Evolutionary conservation across 257 asterid species (phyloP).

Genomic region (Fraxinus quadrangulata): DNA sequence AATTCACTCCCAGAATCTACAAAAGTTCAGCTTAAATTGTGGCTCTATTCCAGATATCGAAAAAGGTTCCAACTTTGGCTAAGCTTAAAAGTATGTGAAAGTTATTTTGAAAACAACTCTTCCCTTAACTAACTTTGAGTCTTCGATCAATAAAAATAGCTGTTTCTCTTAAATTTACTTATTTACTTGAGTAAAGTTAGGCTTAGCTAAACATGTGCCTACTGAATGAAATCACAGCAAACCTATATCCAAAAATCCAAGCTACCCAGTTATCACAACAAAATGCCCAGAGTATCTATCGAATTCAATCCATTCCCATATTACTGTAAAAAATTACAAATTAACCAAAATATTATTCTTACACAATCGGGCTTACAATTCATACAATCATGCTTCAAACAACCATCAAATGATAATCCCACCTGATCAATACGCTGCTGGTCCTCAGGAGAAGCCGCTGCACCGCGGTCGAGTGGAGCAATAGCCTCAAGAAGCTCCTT

Average conservation of each 20-base stretch:
- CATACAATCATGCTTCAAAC: background rate
- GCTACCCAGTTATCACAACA: background rate
- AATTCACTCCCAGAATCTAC: background rate
- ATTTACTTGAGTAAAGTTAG: background rate
- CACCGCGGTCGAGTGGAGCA: constrained; percentile 65
- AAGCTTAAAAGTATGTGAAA: too few relatives aligned
- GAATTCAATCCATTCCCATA: background rate
- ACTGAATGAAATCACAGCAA: background rate
- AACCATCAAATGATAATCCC: background rate
- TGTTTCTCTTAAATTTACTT: background rate
- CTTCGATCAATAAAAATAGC: background rate
- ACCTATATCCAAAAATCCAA: background rate
- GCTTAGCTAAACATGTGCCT: background rate
- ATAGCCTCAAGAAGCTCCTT: constrained; percentile 59
- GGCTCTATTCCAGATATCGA: background rate
- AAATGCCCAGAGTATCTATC: constrained; percentile 7
- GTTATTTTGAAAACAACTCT: too few relatives aligned
- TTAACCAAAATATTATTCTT: background rate
- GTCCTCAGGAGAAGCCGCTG: constrained; percentile 55
- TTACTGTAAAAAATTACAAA: background rate
- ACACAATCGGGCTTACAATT: background rate
- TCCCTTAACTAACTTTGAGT: too few relatives aligned
- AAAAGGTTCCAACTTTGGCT: background rate
- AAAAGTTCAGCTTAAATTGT: background rate
- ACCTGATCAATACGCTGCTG: constrained; percentile 53